A percentile compares a stretch with the other conserved stretches of the same genome.
Conservation (phyloP, 805 yeast genomes). For the Wickerhamiella siamensis region DNA sequence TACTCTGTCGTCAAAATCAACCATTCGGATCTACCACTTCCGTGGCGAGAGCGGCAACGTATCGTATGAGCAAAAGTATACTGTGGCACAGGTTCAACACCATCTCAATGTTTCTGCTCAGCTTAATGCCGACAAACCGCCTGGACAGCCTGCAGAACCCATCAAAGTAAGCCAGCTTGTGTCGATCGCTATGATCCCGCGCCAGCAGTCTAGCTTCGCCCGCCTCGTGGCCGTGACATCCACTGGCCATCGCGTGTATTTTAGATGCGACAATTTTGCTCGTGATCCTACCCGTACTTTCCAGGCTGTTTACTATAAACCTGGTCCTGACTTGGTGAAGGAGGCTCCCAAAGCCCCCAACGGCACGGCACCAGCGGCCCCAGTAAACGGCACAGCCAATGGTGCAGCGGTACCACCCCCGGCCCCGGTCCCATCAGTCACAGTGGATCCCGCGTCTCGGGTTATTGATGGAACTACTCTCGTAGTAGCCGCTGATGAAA, state of each 20-base stretch:
- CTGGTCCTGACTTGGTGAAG: neutral
- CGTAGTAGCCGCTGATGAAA: neutral
- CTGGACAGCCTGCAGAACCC: neutral
- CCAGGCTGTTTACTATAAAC: neutral
- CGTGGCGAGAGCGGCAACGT: slow-evolving; percentile 17
- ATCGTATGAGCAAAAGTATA: slow-evolving; percentile 15
- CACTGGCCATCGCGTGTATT: slow-evolving; percentile 15
- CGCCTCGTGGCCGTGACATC: slow-evolving; percentile 15
- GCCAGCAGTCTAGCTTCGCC: slow-evolving; percentile 2
- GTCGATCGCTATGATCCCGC: slow-evolving; percentile 10
- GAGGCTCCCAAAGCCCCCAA: neutral
- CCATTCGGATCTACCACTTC: slow-evolving; percentile 64
- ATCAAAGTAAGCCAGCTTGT: slow-evolving; percentile 6
- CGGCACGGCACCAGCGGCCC: neutral
- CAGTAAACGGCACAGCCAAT: too few species aligned
- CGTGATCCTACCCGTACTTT: slow-evolving; percentile 1
- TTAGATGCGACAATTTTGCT: slow-evolving; percentile 7
- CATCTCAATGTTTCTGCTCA: slow-evolving; percentile 24
- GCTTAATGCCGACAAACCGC: neutral
- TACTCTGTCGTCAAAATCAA: slow-evolving; percentile 66
- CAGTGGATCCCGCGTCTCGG: neutral
- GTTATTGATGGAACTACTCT: slow-evolving; percentile 1
- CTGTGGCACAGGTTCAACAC: slow-evolving; percentile 2
- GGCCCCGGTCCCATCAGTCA: neutral
- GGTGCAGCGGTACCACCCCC: neutral